Conservation (phyloP, 805 yeast species). For the Saccharomycopsis oosterbeekiorum region DNA sequence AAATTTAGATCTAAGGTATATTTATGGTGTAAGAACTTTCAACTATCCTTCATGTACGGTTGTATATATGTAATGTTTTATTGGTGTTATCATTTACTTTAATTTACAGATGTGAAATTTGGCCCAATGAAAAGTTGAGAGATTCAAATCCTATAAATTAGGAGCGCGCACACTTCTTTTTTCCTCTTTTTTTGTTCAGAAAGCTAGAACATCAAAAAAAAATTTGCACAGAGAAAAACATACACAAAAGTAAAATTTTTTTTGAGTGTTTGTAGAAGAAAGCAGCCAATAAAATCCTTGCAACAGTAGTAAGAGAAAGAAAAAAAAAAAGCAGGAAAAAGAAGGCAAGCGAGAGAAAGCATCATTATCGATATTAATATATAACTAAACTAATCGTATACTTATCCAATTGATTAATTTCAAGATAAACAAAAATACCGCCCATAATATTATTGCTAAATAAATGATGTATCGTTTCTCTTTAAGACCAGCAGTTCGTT, state of each 20-base stretch:
- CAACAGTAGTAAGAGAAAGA: background rate
- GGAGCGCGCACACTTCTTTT: background rate
- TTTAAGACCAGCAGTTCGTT: background rate
- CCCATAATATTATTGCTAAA: background rate
- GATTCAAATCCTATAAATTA: conserved; percentile 3
- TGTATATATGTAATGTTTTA: background rate
- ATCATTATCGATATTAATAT: background rate
- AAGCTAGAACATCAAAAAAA: background rate
- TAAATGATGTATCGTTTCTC: background rate
- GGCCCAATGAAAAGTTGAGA: conserved; percentile 12
- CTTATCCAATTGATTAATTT: background rate
- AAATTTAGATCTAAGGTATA: no score
- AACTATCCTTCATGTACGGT: background rate
- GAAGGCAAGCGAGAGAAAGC: background rate
- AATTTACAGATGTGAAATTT: background rate
- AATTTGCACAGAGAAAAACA: background rate
- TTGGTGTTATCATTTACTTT: background rate
- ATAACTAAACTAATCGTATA: background rate
- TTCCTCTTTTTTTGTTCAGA: background rate
- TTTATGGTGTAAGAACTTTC: background rate
- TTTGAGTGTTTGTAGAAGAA: background rate
- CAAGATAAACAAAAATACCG: background rate
- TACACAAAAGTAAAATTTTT: background rate
- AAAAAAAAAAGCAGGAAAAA: background rate
- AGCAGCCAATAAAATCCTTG: background rate